phyloP scores from a whole-genome alignment of 2,329 filamentous ascomycete genomes.

The Cladosporium austrohemisphaericum region DNA sequence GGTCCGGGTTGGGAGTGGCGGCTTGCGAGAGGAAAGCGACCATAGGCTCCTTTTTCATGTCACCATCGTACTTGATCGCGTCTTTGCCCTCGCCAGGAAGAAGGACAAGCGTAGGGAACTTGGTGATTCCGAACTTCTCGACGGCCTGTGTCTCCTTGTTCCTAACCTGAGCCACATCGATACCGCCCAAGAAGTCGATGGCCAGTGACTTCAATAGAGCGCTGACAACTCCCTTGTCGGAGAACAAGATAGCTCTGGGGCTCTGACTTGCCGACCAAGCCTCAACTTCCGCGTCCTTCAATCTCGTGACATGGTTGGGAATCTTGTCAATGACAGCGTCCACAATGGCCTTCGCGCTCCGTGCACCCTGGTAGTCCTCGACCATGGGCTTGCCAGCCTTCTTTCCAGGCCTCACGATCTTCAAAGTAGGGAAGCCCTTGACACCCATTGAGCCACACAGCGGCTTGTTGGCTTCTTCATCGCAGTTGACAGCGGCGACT shows the following conservation, averaged over 20 bases:
- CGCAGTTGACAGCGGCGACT: constrained; percentile 91
- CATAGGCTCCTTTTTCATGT: constrained; percentile 79
- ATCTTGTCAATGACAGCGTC: constrained; percentile 83
- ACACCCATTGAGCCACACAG: constrained; percentile 83
- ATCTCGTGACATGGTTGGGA: constrained; percentile 80
- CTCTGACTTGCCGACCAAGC: constrained; percentile 66
- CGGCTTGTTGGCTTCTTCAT: constrained; percentile 86
- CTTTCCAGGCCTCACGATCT: constrained; percentile 83
- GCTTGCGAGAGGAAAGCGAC: constrained; percentile 77
- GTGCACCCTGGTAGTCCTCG: constrained; percentile 84
- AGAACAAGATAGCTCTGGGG: constrained; percentile 87
- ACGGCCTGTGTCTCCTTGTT: constrained; percentile 72
- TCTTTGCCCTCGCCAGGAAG: constrained; percentile 68
- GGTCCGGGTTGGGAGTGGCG: constrained; percentile 74
- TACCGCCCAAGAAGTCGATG: constrained; percentile 80
- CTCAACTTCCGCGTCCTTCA: constrained; percentile 76
- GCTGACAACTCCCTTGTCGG: constrained; percentile 85
- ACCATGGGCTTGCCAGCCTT: constrained; percentile 75
- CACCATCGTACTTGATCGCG: constrained; percentile 70
- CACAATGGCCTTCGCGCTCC: constrained; percentile 81
- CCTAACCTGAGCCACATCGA: constrained; percentile 77
- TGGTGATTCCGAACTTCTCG: constrained; percentile 68
- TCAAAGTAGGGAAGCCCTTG: constrained; percentile 91
- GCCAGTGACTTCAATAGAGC: constrained; percentile 78
- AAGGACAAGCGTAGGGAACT: constrained; percentile 77